These are phyloP conservation scores for Graphilbum fragrans DNA, from an alignment of 2,329 filamentous ascomycete species.

Conservation along the genomic window DNA sequence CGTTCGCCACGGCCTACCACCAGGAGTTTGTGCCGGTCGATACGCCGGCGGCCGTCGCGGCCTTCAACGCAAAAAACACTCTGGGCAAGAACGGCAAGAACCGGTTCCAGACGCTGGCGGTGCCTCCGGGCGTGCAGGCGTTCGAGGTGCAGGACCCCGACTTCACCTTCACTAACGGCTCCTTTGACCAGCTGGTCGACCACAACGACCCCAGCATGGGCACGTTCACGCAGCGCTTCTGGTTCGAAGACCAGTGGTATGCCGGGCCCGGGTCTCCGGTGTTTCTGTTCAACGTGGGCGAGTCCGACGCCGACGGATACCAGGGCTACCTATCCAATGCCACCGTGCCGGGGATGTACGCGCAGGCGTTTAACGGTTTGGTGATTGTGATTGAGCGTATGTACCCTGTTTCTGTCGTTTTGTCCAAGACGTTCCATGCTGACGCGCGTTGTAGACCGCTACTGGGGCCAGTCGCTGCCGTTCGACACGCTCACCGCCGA, in stretches of 20 bases:
- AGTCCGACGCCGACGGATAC: conserved; percentile 8
- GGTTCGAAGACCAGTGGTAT: conserved; percentile 25
- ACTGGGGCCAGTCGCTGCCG: conserved; percentile 27
- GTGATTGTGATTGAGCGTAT: conserved; percentile 24
- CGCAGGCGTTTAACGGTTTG: conserved; percentile 23
- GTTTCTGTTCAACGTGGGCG: conserved; percentile 26
- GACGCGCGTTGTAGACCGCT: conserved; percentile 17
- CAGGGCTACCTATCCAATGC: conserved; percentile 18
- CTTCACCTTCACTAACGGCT: background rate
- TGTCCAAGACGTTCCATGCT: background rate
- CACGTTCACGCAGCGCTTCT: conserved; percentile 28
- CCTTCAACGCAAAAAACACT: background rate
- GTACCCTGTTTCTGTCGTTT: background rate
- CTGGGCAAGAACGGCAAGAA: background rate
- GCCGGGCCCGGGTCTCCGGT: conserved; percentile 25
- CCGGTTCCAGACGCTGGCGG: background rate
- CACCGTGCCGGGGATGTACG: conserved; percentile 23
- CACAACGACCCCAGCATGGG: conserved; percentile 24
- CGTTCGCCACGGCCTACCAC: background rate
- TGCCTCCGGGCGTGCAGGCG: background rate
- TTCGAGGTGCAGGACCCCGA: background rate
- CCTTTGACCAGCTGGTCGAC: conserved; percentile 28
- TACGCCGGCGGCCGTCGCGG: background rate
- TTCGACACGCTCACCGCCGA: conserved; percentile 21
- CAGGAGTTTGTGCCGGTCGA: background rate